Percentiles rank a stretch among this genome's conserved stretches.
Evolutionary conservation across 78 protist genomes (phyloP).

Genomic region (Anaeramoeba flamelloides): DNA sequence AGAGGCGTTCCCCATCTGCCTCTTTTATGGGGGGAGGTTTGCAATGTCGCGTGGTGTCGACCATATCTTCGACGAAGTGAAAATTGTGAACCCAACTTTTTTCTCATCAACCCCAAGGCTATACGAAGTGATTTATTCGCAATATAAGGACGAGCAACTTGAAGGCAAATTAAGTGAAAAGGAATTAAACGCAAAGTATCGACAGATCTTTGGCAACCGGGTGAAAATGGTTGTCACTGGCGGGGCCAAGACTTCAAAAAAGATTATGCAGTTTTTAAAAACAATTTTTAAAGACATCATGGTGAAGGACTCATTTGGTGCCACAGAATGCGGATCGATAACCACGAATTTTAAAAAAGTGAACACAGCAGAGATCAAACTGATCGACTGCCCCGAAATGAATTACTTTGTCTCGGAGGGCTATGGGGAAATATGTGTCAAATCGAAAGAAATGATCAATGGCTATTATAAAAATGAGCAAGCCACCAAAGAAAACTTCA

Average conservation of each 20-base stretch:
- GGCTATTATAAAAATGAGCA: not conserved
- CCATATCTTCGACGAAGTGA: not conserved
- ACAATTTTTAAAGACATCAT: not conserved
- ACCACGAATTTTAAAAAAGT: not conserved
- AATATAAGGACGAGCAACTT: not conserved
- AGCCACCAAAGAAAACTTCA: not conserved
- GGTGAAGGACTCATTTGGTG: not conserved
- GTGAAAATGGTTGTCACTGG: not conserved
- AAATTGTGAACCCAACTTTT: not conserved
- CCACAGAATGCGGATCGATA: not conserved
- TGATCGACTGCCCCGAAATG: not conserved
- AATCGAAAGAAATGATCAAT: not conserved
- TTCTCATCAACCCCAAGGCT: not conserved
- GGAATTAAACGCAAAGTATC: not conserved
- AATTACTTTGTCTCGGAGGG: not conserved
- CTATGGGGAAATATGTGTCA: not conserved
- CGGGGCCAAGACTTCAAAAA: not conserved
- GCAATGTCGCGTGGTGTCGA: not conserved
- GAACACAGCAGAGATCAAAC: not conserved
- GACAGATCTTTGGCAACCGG: not conserved
- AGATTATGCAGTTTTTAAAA: not conserved
- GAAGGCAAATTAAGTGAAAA: not conserved
- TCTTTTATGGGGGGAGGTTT: not conserved
- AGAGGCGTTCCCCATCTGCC: not conserved
- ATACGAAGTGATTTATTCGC: not conserved